Evolutionary conservation across 352 stramenopile genomes (phyloP).

Genomic region (Phytophthora multivora): DNA sequence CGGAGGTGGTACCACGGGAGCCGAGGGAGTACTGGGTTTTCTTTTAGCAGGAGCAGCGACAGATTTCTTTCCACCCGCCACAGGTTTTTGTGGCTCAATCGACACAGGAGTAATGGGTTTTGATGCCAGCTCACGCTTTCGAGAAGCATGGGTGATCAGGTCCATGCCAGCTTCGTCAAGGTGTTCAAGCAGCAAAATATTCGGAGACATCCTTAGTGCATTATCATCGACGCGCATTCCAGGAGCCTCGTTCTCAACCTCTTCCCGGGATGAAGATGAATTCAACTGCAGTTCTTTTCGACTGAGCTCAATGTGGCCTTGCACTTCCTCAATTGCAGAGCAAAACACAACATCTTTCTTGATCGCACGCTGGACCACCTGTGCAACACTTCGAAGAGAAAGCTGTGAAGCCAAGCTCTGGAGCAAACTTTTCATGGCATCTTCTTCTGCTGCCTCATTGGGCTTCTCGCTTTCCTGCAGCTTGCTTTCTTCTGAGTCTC

Average conservation of each 20-base stretch:
- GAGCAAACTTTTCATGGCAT: slow-evolving; percentile 8
- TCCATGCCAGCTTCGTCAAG: slow-evolving; percentile 21
- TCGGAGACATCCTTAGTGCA: slow-evolving; percentile 7
- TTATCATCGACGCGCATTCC: background rate
- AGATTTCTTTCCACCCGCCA: slow-evolving; percentile 24
- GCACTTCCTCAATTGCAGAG: slow-evolving; percentile 27
- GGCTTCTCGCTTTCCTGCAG: background rate
- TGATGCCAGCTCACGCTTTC: slow-evolving; percentile 10
- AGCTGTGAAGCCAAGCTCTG: slow-evolving; percentile 28
- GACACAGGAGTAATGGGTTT: slow-evolving; percentile 15
- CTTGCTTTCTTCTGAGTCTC: slow-evolving; percentile 10
- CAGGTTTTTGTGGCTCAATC: slow-evolving; percentile 22
- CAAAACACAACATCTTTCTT: slow-evolving; percentile 42
- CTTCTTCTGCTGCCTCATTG: slow-evolving; percentile 8
- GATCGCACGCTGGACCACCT: slow-evolving; percentile 42
- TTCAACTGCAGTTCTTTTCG: slow-evolving; percentile 12
- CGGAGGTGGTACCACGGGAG: background rate
- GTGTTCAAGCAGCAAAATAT: slow-evolving; percentile 53
- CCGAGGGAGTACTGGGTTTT: slow-evolving; percentile 15
- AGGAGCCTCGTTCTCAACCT: background rate
- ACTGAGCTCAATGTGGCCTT: slow-evolving; percentile 18
- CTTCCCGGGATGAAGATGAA: slow-evolving; percentile 4
- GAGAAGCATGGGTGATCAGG: slow-evolving; percentile 12
- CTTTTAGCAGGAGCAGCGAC: slow-evolving; percentile 12
- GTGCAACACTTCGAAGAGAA: slow-evolving; percentile 37